Percentiles rank a stretch among this genome's conserved stretches.
Conservation (phyloP, 352 stramenopile species). For the Globisporangium heterothallicum region DNA sequence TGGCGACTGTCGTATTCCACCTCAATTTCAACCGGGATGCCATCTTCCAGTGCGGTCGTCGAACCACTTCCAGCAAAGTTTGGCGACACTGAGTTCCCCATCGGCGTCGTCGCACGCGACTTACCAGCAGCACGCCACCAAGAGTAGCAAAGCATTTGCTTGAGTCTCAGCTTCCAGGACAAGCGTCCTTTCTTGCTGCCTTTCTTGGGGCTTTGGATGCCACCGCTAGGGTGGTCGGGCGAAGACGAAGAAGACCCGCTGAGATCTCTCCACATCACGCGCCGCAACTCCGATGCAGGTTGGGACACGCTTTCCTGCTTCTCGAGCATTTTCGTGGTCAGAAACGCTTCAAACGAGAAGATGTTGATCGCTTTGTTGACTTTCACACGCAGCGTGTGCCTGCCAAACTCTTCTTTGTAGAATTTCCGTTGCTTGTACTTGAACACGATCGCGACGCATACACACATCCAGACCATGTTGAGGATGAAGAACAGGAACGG, state of each 20-base stretch:
- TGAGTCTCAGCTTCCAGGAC: slow-evolving; percentile 27
- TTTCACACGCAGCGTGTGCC: slow-evolving; percentile 81
- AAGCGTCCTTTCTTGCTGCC: background rate
- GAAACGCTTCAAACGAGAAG: slow-evolving; percentile 36
- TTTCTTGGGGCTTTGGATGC: background rate
- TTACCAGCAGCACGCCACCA: slow-evolving; percentile 9
- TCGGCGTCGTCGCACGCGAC: slow-evolving; percentile 8
- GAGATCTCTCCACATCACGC: slow-evolving; percentile 45
- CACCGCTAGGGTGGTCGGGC: slow-evolving; percentile 10
- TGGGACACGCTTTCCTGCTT: slow-evolving; percentile 56
- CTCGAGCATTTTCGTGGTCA: slow-evolving; percentile 27
- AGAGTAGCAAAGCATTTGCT: slow-evolving; percentile 11
- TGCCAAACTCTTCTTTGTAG: slow-evolving; percentile 67
- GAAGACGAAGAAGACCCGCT: slow-evolving; percentile 20
- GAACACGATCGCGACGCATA: slow-evolving; percentile 54
- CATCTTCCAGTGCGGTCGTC: slow-evolving; percentile 16
- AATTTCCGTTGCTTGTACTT: slow-evolving; percentile 48
- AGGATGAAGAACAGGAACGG: slow-evolving; percentile 83
- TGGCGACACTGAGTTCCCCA: slow-evolving; percentile 21
- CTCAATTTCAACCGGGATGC: slow-evolving; percentile 68
- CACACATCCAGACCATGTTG: slow-evolving; percentile 83
- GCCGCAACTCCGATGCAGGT: slow-evolving; percentile 39
- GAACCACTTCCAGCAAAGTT: background rate
- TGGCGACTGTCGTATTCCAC: slow-evolving; percentile 57
- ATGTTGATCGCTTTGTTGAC: slow-evolving; percentile 49